These are phyloP conservation scores for Cercospora nicotianae DNA, from an alignment of 2,329 filamentous ascomycete species.

Conservation along the genomic window DNA sequence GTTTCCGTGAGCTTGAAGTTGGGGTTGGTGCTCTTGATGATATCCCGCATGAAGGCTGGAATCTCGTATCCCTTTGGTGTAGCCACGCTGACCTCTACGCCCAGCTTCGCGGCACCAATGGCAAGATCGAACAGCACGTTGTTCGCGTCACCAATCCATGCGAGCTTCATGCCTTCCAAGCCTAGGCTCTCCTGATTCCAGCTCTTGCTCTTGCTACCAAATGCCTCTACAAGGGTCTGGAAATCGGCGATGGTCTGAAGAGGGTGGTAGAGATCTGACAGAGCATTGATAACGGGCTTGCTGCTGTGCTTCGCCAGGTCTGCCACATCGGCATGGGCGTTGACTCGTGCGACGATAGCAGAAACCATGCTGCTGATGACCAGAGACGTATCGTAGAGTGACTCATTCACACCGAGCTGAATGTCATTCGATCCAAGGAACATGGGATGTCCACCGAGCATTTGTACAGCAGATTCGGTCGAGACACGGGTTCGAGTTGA, in stretches of 20 bases:
- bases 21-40: constrained; percentile 62
- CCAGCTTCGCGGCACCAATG: constrained; percentile 82
- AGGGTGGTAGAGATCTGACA: constrained; percentile 90
- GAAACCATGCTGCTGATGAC: constrained; percentile 78
- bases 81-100: constrained; percentile 81
- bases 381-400: constrained; percentile 84
- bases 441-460: constrained; percentile 91
- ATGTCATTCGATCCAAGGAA: constrained; percentile 96
- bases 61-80: constrained; percentile 84
- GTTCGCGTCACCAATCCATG: constrained; percentile 96
- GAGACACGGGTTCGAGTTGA: constrained; percentile 91
- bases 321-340: constrained; percentile 53
- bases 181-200: constrained; percentile 55
- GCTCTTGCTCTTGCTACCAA: constrained; percentile 49
- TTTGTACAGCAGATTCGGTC: constrained; percentile 84
- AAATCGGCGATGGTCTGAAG: constrained; percentile 94
- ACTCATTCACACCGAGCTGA: constrained; percentile 94
- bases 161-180: constrained; percentile 81
- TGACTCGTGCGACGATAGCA: constrained; percentile 53
- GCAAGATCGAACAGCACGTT: constrained; percentile 95
- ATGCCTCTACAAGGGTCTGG: constrained; percentile 81
- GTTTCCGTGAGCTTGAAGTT: constrained; percentile 63
- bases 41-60: constrained; percentile 67
- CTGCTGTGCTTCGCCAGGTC: constrained; percentile 50
- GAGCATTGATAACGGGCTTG: constrained; percentile 55